phyloP scores from a whole-genome alignment of 2,329 filamentous ascomycete species.

The Talaromyces islandicus region DNA sequence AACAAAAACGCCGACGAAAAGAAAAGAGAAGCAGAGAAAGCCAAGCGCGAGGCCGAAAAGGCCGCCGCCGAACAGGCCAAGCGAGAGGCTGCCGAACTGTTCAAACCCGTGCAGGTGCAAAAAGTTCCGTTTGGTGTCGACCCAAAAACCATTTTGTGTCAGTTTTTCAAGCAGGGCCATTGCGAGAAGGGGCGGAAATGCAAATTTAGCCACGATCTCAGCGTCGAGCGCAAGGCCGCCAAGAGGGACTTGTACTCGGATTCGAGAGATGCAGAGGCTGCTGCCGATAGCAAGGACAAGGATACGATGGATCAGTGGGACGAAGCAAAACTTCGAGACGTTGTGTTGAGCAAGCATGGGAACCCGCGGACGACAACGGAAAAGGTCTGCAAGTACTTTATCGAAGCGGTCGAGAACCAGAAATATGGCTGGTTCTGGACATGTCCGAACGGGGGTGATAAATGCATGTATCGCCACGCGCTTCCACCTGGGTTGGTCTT shows the following conservation, averaged over 20 bases:
- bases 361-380: constrained; percentile 94
- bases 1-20: constrained; percentile 85
- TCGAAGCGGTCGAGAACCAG: constrained; percentile 92
- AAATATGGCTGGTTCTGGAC: constrained; percentile 99
- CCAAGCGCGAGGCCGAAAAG: constrained; percentile 76
- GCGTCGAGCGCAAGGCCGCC: constrained; percentile 82
- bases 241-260: constrained; percentile 93
- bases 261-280: constrained; percentile 56
- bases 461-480: constrained; percentile 98
- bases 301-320: constrained; percentile 98
- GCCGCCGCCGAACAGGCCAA: constrained; percentile 79
- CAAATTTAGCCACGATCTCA: constrained; percentile 92
- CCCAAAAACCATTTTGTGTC: constrained; percentile 92
- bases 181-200: constrained; percentile 98
- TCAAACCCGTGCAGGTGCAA: constrained; percentile 91
- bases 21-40: constrained; percentile 62
- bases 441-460: constrained; percentile 92
- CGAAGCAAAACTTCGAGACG: constrained; percentile 86
- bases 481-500: constrained; percentile 79
- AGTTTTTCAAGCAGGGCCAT: constrained; percentile 94
- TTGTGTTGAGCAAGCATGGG: constrained; percentile 92
- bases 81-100: constrained; percentile 71
- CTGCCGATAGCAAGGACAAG: constrained; percentile 48
- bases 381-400: constrained; percentile 99
- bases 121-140: constrained; percentile 98